Evolutionary conservation across 2,329 filamentous ascomycete genomes (phyloP), one percentile per base, ranked within the genome.

Genomic region (Aspergillus clavatus): DNA sequence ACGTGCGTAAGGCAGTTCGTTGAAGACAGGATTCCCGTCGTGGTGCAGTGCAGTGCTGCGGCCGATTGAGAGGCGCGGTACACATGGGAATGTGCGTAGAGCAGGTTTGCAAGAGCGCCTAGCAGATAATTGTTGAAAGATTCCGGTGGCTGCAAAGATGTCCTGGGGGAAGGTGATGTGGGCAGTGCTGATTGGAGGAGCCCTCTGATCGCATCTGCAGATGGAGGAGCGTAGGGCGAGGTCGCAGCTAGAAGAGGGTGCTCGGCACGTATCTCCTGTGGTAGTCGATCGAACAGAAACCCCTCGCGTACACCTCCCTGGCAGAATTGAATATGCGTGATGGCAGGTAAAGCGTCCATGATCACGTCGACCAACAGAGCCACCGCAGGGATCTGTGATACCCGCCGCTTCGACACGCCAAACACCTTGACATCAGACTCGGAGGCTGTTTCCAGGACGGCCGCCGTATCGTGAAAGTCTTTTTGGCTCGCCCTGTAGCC

Each of bases 271-370:
- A 85, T 66, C 0, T 74, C 62, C 0, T 66, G 54, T 0, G 81
- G 74, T 8, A 95, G 76, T 49, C 77, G 82, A 67, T 86, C 81
- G 69, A 88, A 89, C 29, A 95, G 71, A 35, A 83, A 83, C 0
- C 90, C 90, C 67, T 95, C 89, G 31, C 89, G 77, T 50, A 95
- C 90, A 6, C 89, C 90, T 16, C 90, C 88, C 56, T 88, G 84
- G 61, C 89, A 94, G 67, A 95, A 96, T 1, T 84, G 84, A 2
- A 90, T 86, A 19, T 79, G 76, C 35, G 81, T 80, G 54, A 95
- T 84, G 35, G 75, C 75, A 3, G 86, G 86, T 2, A 95, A 75
- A 1, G 82, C 79, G 31, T 79, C 72, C 24, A 84, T 74, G 12
- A 96, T 78, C 14, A 86, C 83, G 24, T 84, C 80, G n/a, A 95